These are phyloP conservation scores for Gentiana macrophylla DNA, from an alignment of 257 asterid species.

Conservation along the genomic window DNA sequence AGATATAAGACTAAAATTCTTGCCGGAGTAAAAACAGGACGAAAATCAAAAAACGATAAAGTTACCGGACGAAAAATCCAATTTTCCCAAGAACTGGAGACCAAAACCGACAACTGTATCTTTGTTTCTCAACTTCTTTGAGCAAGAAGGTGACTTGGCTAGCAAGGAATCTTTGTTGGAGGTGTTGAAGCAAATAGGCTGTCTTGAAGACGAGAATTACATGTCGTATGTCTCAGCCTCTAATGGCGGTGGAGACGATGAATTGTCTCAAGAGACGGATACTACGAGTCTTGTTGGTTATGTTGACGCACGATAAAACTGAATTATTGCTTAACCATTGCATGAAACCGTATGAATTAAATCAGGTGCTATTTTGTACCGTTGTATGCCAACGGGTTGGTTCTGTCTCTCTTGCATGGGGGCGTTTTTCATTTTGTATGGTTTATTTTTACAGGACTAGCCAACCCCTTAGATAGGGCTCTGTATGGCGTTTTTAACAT, in stretches of 20 bases:
- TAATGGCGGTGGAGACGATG: neutral
- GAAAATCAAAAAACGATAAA: too few species aligned
- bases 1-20: too few species aligned
- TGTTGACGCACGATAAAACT: constrained; percentile 21
- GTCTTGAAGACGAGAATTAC: constrained; percentile 46
- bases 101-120: constrained; percentile 50
- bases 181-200: constrained; percentile 45
- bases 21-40: too few species aligned
- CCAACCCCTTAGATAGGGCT: too few species aligned
- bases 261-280: neutral
- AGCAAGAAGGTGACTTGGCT: constrained; percentile 36
- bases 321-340: constrained; percentile 37
- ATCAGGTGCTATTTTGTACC: too few species aligned
- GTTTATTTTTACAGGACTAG: too few species aligned
- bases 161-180: constrained; percentile 43
- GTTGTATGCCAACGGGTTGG: too few species aligned
- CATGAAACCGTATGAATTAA: constrained; percentile 37
- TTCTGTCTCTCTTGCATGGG: too few species aligned
- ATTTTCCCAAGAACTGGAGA: constrained; percentile 41
- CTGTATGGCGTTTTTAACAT: too few species aligned
- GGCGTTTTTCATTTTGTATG: too few species aligned
- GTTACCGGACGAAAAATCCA: too few species aligned
- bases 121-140: constrained; percentile 40
- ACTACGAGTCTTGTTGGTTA: constrained; percentile 18
- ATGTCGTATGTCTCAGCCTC: constrained; percentile 32